phyloP scores from a whole-genome alignment of 2,329 filamentous ascomycete genomes.

The Aspergillus eucalypticola region DNA sequence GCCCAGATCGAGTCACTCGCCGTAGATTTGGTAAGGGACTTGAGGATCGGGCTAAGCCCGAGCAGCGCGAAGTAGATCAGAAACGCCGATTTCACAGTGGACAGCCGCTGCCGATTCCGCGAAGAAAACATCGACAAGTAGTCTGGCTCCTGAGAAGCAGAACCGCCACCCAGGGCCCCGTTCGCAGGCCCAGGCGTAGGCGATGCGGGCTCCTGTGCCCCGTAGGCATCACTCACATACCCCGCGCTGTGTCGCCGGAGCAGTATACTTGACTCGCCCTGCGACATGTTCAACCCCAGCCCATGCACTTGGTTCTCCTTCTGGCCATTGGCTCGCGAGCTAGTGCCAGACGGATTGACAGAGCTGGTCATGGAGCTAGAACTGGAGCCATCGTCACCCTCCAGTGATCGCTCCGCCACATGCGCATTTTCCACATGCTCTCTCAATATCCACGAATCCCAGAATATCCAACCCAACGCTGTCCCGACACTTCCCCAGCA shows the following conservation, averaged over 20 bases:
- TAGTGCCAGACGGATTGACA: slow-evolving; percentile 30
- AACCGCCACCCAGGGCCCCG: slow-evolving; percentile 23
- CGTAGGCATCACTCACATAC: slow-evolving; percentile 49
- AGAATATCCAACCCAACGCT: slow-evolving; percentile 82
- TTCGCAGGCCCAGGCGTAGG: slow-evolving; percentile 22
- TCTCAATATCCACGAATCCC: slow-evolving; percentile 85
- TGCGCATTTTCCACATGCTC: slow-evolving; percentile 54
- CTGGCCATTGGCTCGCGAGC: slow-evolving; percentile 28
- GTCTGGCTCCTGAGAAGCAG: slow-evolving; percentile 25
- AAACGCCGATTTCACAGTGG: slow-evolving; percentile 86
- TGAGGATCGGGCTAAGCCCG: slow-evolving; percentile 90
- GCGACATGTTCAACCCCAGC: slow-evolving; percentile 46
- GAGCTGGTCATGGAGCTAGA: slow-evolving; percentile 40
- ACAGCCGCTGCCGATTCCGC: slow-evolving; percentile 64
- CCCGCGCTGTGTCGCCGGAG: slow-evolving; percentile 31
- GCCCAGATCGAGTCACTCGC: slow-evolving; percentile 97
- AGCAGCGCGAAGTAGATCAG: slow-evolving; percentile 92
- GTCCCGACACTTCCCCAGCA: slow-evolving; percentile 81
- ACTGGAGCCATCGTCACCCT: slow-evolving; percentile 44
- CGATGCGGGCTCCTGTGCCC: slow-evolving; percentile 41
- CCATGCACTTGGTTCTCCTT: slow-evolving; percentile 40
- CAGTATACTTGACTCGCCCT: slow-evolving; percentile 36
- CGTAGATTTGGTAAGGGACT: slow-evolving; percentile 91
- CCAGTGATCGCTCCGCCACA: slow-evolving; percentile 29
- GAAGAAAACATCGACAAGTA: slow-evolving; percentile 48